A percentile compares a stretch with the other conserved stretches of the same genome.
These are phyloP conservation scores for Amauroascus verrucosus DNA, from an alignment of 2,329 filamentous ascomycete genomes.

Conservation along the genomic window DNA sequence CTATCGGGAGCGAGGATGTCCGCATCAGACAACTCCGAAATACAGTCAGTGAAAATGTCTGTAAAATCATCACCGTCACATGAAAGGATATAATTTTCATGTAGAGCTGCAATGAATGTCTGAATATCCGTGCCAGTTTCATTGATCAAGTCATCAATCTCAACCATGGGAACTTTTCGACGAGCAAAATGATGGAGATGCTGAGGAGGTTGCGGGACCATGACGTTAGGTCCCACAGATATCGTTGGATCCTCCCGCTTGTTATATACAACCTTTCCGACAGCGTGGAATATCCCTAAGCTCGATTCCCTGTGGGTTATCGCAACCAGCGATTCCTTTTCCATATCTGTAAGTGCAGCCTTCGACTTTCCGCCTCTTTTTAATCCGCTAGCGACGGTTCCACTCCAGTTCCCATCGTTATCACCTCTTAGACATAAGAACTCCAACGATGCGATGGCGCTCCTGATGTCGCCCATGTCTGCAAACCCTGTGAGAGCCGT, in stretches of 20 bases:
- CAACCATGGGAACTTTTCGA: conserved; percentile 54
- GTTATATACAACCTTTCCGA: conserved; percentile 94
- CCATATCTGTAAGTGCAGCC: conserved; percentile 56
- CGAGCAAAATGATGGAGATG: conserved; percentile 50
- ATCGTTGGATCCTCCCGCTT: conserved; percentile 57
- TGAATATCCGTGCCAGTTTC: conserved; percentile 86
- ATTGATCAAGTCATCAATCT: conserved; percentile 69
- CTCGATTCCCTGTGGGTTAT: conserved; percentile 81
- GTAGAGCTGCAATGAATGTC: conserved; percentile 79
- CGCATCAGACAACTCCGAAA: conserved; percentile 75
- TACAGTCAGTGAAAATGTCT: conserved; percentile 72
- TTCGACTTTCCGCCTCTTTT: conserved; percentile 48
- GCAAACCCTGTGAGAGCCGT: conserved; percentile 67
- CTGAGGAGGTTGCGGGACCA: conserved; percentile 48
- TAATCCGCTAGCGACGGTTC: conserved; percentile 57
- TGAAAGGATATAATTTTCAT: conserved; percentile 87
- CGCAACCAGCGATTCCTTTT: conserved; percentile 67
- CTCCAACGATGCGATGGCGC: conserved; percentile 81
- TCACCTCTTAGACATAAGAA: conserved; percentile 83
- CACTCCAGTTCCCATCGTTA: conserved; percentile 61
- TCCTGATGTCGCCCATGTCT: conserved; percentile 84
- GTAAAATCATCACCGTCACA: conserved; percentile 59
- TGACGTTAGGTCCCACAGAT: conserved; percentile 24
- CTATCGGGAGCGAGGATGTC: conserved; percentile 72
- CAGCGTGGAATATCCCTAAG: conserved; percentile 88